Evolutionary conservation across 495 filamentous ascomycete species (phyloP).

Genomic region (Hypoxylon intermedium): DNA sequence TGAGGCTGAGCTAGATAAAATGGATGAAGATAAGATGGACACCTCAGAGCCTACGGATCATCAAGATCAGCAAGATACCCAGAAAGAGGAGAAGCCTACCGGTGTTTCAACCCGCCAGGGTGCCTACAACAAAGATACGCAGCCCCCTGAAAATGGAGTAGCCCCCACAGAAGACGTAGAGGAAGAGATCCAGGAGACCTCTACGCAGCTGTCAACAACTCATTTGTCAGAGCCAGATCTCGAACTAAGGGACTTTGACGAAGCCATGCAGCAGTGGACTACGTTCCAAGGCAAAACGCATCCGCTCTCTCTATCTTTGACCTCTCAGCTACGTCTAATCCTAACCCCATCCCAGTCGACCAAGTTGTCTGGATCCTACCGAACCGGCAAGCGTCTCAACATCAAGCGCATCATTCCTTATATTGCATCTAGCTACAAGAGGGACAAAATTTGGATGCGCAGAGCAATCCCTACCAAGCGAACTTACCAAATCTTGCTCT

Average conservation of each 20-base stretch:
- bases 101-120: slow-evolving; percentile 60
- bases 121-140: slow-evolving; percentile 44
- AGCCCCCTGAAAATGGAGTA: slow-evolving; percentile 26
- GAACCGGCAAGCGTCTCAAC: slow-evolving; percentile 96
- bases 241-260: slow-evolving; percentile 52
- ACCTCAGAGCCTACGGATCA: slow-evolving; percentile 43
- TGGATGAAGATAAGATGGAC: slow-evolving; percentile 56
- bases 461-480: slow-evolving; percentile 88
- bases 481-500: slow-evolving; percentile 94
- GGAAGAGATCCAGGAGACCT: slow-evolving; percentile 73
- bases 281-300: slow-evolving; percentile 84
- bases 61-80: slow-evolving; percentile 49
- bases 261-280: slow-evolving; percentile 83
- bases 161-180: slow-evolving; percentile 48
- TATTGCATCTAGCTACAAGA: slow-evolving; percentile 95
- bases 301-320: slow-evolving; percentile 82
- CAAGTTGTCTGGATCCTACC: slow-evolving; percentile 95
- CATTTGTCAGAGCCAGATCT: slow-evolving; percentile 62
- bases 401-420: slow-evolving; percentile 99
- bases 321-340: slow-evolving; percentile 93
- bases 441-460: slow-evolving; percentile 99
- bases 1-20: slow-evolving; percentile 55
- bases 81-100: slow-evolving; percentile 48
- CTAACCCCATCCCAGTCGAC: slow-evolving; percentile 92
- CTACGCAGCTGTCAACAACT: slow-evolving; percentile 73